phyloP scores from a whole-genome alignment of 345 rosid genomes.

The Passiflora organensis region DNA sequence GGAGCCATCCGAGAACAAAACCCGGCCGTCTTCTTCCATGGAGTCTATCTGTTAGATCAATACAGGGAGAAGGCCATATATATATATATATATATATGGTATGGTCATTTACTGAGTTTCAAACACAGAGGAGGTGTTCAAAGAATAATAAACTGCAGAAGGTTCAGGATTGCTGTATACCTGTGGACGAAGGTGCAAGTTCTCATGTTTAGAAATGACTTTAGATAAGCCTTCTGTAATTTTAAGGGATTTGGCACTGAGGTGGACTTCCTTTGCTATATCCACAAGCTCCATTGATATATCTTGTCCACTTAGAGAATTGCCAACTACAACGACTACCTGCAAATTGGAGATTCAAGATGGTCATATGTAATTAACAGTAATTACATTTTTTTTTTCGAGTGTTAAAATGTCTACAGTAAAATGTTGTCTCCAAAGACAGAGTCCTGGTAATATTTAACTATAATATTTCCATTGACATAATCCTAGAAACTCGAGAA shows the following conservation, averaged over 20 bases:
- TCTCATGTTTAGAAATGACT: conserved; percentile 58
- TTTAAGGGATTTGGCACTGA: conserved; percentile 57
- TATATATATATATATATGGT: too few relatives aligned
- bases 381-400: too few relatives aligned
- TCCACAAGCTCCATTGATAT: conserved; percentile 80
- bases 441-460: too few relatives aligned
- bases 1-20: conserved; percentile 56
- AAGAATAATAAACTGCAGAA: neutral
- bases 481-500: too few relatives aligned
- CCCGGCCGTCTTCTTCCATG: conserved; percentile 62
- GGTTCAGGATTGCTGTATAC: conserved; percentile 17
- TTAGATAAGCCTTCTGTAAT: conserved; percentile 61
- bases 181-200: conserved; percentile 59
- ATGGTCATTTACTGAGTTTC: too few relatives aligned
- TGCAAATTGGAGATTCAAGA: conserved; percentile 8
- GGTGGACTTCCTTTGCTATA: conserved; percentile 70
- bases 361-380: too few relatives aligned
- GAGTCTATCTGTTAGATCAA: conserved; percentile 46
- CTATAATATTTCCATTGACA: too few relatives aligned
- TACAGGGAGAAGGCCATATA: too few relatives aligned
- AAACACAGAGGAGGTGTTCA: too few relatives aligned
- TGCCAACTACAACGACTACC: conserved; percentile 84
- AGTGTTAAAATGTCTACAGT: too few relatives aligned
- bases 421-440: too few relatives aligned
- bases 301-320: conserved; percentile 82